Percentiles rank a stretch among this genome's conserved stretches.
These are phyloP conservation scores for Leptomonas pyrrhocoris DNA, from an alignment of 208 protist species.

Conservation along the genomic window DNA sequence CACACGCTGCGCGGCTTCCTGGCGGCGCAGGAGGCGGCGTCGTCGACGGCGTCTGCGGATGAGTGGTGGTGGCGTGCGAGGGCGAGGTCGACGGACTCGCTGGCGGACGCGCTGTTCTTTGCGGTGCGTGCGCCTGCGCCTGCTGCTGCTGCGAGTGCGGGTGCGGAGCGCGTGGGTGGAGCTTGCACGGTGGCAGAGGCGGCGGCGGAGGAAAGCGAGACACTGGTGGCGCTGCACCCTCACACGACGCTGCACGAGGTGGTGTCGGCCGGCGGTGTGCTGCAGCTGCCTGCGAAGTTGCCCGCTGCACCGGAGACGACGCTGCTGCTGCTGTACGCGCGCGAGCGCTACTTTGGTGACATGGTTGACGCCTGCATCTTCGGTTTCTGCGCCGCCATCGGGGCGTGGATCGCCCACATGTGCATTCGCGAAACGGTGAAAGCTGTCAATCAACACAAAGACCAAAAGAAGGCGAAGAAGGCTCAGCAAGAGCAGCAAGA, in stretches of 20 bases:
- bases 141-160: neutral
- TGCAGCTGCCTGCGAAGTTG: slow-evolving; percentile 4
- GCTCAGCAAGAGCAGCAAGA: slow-evolving; percentile 1
- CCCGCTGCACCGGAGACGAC: slow-evolving; percentile 8
- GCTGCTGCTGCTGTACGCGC: slow-evolving; percentile 27
- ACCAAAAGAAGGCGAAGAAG: neutral
- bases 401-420: slow-evolving; percentile 18
- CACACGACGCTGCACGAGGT: slow-evolving; percentile 23
- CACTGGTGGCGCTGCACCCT: slow-evolving; percentile 21
- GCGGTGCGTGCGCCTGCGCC: slow-evolving; percentile 10
- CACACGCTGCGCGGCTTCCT: slow-evolving; percentile 23
- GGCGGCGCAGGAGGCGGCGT: slow-evolving; percentile 13
- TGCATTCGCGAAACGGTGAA: slow-evolving; percentile 10
- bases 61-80: too few relatives aligned
- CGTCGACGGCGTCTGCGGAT: neutral
- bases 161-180: neutral
- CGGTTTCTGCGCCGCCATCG: slow-evolving; percentile 15
- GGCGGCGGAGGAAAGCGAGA: neutral
- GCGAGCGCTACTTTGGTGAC: slow-evolving; percentile 24
- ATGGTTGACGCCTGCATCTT: slow-evolving; percentile 13
- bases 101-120: slow-evolving; percentile 28
- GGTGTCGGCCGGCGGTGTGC: slow-evolving; percentile 5
- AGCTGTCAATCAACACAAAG: neutral
- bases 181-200: neutral
- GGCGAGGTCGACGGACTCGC: neutral